phyloP scores from a whole-genome alignment of 345 rosid genomes.

The Kernera saxatilis region DNA sequence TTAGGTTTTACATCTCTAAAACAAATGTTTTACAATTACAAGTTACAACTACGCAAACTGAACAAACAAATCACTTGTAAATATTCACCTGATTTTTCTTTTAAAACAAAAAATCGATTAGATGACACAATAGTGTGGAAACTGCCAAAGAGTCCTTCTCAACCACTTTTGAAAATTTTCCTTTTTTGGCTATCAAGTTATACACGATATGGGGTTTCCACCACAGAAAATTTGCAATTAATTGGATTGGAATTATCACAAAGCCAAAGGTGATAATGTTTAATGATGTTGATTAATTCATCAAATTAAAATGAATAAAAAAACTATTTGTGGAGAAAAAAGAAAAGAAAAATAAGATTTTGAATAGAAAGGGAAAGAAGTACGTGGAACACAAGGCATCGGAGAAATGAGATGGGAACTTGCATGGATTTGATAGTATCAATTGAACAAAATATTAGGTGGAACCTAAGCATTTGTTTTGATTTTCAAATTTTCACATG shows the following conservation, averaged over 20 bases:
- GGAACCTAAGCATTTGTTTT: constrained; percentile 26
- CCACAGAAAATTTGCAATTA: constrained; percentile 7
- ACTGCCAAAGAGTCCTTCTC: constrained; percentile 18
- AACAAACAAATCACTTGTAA: background rate
- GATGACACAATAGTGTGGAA: background rate
- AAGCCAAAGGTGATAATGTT: constrained; percentile 3
- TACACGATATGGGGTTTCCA: constrained; percentile 21
- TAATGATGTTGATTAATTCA: constrained; percentile 14
- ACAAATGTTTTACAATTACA: background rate
- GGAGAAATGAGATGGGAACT: constrained; percentile 5
- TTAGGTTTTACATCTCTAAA: background rate
- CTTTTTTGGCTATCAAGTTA: constrained; percentile 6
- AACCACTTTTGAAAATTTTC: background rate
- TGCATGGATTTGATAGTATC: constrained; percentile 29
- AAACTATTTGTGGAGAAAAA: background rate
- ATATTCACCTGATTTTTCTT: background rate
- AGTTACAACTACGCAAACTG: background rate
- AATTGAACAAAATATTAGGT: constrained; percentile 31
- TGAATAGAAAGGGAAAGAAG: constrained; percentile 22
- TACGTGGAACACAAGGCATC: constrained; percentile 24
- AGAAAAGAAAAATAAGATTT: background rate
- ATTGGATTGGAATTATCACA: background rate
- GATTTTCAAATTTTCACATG: constrained; percentile 21
- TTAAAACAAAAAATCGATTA: background rate
- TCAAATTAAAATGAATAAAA: background rate